Evolutionary conservation across 2,329 filamentous ascomycete genomes (phyloP), one percentile per base, ranked within the genome.

Genomic region (Beauveria australis): DNA sequence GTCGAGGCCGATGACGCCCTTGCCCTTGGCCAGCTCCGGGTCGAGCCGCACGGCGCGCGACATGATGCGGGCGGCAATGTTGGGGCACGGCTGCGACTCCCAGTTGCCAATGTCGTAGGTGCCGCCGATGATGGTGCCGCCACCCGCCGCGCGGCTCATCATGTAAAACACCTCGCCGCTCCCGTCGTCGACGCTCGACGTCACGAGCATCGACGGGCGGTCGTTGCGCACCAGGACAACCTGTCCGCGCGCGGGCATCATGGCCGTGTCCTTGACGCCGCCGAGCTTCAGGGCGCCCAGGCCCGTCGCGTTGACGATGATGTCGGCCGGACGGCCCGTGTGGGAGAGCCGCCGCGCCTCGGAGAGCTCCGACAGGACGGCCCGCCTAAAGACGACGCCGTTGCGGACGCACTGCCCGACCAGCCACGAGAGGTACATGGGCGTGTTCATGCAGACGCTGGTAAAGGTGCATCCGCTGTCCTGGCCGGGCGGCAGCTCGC

Each of bases 371-470:
- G 76, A 74, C 52, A 92, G 74, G 1, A 81, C 72, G 3, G 76
- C 84, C 22, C 90, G 83, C 67, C 83, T 82, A 68, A 93, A 77
- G 1, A 84, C 77, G 7, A 89, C 88, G 30, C 91, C 89, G 61
- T 85, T 83, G 66, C 84, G 85, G 30, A 89, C 79, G 71, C 91
- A 95, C 75, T 94, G 87, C 0, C 89, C 89, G 0, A 89, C 78
- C 0, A 97, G 85, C 85, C 89, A 97, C 4, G 90, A 85, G 2
- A 97, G 84, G 74, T 97, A 97, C 61, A 97, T 75, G 47, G 89
- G 85, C 0, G 90, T 90, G 75, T 97, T 97, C 72, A 97, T 93
- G 75, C 92, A 97, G 46, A 96, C 87, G 1, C 89, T 93, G 8
- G 84, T 91, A 73, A 94, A 96, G 60, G 81, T 79, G 55, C 84